phyloP scores from a whole-genome alignment of 495 filamentous ascomycete species.

The Hypomontagnella monticulosa region DNA sequence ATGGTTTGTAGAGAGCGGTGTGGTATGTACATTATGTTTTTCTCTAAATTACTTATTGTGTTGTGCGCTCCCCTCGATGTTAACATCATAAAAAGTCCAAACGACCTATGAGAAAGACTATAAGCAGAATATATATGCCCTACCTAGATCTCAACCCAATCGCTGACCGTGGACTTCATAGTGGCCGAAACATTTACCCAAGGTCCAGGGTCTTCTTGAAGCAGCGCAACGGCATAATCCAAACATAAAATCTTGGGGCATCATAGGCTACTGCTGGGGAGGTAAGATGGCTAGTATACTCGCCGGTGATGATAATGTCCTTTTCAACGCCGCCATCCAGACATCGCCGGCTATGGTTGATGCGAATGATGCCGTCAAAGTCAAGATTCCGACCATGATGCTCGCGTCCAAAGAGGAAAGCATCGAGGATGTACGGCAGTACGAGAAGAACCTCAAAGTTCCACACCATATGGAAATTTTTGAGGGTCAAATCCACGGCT shows the following conservation, averaged over 20 bases:
- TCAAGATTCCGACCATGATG: slow-evolving; percentile 60
- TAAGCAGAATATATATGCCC: too few species aligned
- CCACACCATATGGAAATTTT: slow-evolving; percentile 70
- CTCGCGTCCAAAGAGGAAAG: slow-evolving; percentile 63
- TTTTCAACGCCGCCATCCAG: slow-evolving; percentile 33
- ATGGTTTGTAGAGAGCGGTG: slow-evolving; percentile 10
- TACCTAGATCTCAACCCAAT: neutral
- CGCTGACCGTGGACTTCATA: neutral
- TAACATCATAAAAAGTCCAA: too few species aligned
- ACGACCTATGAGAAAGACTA: too few species aligned
- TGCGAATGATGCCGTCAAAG: slow-evolving; percentile 51
- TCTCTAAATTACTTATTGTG: neutral
- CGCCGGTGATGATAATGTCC: slow-evolving; percentile 11
- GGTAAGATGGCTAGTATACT: slow-evolving; percentile 40
- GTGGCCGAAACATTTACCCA: slow-evolving; percentile 30
- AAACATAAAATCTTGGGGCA: slow-evolving; percentile 35
- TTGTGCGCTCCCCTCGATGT: too few species aligned
- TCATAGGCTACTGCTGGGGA: slow-evolving; percentile 46
- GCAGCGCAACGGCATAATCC: slow-evolving; percentile 28
- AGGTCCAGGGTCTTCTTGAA: slow-evolving; percentile 20
- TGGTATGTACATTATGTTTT: neutral
- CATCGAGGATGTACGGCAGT: slow-evolving; percentile 62
- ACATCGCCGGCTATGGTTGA: slow-evolving; percentile 45
- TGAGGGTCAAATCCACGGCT: slow-evolving; percentile 70
- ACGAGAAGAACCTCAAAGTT: slow-evolving; percentile 60